Base-by-base conservation (phyloP, 768 basidiomycete genomes). In the Naematelia aurantialba region DNA sequence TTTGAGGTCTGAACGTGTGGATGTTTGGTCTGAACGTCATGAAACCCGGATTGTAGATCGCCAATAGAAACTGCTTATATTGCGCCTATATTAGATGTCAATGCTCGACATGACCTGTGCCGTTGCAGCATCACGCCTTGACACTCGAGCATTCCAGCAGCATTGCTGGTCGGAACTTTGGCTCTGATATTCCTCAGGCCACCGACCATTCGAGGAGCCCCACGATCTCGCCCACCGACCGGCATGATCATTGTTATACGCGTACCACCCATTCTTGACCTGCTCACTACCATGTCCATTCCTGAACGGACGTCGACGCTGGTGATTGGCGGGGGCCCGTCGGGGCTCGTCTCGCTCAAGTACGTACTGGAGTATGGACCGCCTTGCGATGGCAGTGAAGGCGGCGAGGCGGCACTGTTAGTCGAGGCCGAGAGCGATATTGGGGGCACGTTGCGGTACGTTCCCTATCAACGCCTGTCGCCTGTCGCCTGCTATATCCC, bases 341-440 rank as follows among this genome's bases (percentile, higher is more conserved):
- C 72, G 1, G 72, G 72, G 2, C 44, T 73, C 21, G 72, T 73
- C 27, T 66, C 72, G 13, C 60, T 73, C 26, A 73, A 70, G 49
- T 70, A 67, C 27, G 5, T 55, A 1, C 51, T 65, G 8, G 65
- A 69, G 47, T 69, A 67, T 55, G 72, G 72, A 10, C 56, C 62
- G 5, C 5, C 14, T 31, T 65, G 51, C 49, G n/a, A n/a, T n/a
- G n/a, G n/a, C n/a, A n/a, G n/a, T 25, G 48, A 13, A 0, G 42
- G 44, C 22, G 72, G 58, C 4, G 67, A 70, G 49, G 59, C 55
- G 21, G 62, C 71, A 12, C 52, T 73, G 17, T 55, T 70, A 31
- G 65, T 73, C n/a, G 72, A 73, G 56, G 70, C 70, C 67, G 72
- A 73, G 55, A 21, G 22, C 3, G 72, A 70, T 58, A 67, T 73